Conservation (phyloP, 768 basidiomycete genomes). For the Kwoniella dejecticola region DNA sequence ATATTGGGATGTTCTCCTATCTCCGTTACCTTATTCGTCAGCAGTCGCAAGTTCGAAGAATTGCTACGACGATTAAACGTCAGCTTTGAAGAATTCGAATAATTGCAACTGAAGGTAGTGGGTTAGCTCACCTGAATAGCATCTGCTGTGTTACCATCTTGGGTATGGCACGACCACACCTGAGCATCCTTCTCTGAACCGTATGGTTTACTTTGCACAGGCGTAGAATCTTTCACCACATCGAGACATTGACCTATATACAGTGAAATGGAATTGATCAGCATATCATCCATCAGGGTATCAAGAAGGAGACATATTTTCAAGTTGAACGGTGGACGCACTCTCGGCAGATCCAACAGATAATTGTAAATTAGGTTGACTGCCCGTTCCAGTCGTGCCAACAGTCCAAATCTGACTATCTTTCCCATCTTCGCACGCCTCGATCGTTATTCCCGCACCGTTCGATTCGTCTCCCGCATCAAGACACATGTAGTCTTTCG, state of each 20-base stretch:
- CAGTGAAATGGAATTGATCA: too few relatives aligned
- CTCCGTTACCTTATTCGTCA: too few relatives aligned
- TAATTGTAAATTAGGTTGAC: conserved; percentile 1
- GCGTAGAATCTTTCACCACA: conserved; percentile 3
- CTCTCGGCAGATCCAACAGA: background rate
- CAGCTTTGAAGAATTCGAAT: too few relatives aligned
- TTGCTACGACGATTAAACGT: background rate
- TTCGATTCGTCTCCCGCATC: conserved; percentile 11
- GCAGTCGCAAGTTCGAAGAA: background rate
- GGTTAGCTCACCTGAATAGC: conserved; percentile 3
- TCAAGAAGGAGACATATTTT: background rate
- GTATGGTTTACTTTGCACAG: conserved; percentile 7
- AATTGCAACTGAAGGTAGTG: too few relatives aligned
- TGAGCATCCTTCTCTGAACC: conserved; percentile 7
- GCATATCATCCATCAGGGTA: background rate
- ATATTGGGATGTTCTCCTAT: too few relatives aligned
- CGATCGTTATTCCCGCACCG: conserved; percentile 3
- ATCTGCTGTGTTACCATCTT: background rate
- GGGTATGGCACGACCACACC: conserved; percentile 13
- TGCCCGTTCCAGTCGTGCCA: conserved; percentile 6
- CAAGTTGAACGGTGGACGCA: background rate
- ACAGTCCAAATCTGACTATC: conserved; percentile 8
- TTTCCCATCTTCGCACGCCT: conserved; percentile 13
- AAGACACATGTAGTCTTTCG: conserved; percentile 8
- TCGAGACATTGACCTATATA: conserved; percentile 19